These are phyloP conservation scores for Avena sativa DNA, from an alignment of 176 grass and related monocot genomes.

Conservation along the genomic window DNA sequence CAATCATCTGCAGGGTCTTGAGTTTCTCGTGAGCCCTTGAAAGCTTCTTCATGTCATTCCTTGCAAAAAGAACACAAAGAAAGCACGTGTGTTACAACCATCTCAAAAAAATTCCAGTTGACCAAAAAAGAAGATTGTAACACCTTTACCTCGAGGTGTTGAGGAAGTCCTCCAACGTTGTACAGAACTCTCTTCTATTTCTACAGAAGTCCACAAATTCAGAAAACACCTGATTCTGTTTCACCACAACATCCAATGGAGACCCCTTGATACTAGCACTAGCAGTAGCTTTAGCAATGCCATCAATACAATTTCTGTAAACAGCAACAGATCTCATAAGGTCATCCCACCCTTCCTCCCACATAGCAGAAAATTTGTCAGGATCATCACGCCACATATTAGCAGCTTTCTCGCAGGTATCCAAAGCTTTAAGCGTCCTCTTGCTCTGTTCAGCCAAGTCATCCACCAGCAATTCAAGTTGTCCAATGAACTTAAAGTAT, in stretches of 20 bases:
- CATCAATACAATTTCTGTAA: not conserved
- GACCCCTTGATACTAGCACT: not conserved
- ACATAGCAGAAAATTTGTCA: not conserved
- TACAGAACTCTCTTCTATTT: not conserved
- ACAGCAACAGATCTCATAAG: constrained; percentile 4
- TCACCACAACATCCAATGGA: not conserved
- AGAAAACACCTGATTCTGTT: not conserved
- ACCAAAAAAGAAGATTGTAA: not conserved
- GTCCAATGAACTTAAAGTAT: not conserved
- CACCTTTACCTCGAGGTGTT: constrained; percentile 6
- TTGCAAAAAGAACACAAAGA: not conserved
- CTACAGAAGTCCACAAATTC: not conserved
- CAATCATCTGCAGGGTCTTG: not conserved
- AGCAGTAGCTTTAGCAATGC: constrained; percentile 4
- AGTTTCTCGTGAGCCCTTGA: not conserved
- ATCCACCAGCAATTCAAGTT: not conserved
- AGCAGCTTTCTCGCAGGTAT: not conserved
- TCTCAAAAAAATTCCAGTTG: not conserved
- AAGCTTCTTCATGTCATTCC: not conserved
- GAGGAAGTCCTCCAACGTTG: not conserved
- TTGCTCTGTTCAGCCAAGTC: not conserved
- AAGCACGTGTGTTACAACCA: not conserved
- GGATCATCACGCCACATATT: not conserved
- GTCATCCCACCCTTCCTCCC: constrained; percentile 7
- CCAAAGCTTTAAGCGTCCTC: not conserved